Base-by-base conservation (phyloP, 1,284 basidiomycete genomes). In the Moniliophthora roreri region DNA sequence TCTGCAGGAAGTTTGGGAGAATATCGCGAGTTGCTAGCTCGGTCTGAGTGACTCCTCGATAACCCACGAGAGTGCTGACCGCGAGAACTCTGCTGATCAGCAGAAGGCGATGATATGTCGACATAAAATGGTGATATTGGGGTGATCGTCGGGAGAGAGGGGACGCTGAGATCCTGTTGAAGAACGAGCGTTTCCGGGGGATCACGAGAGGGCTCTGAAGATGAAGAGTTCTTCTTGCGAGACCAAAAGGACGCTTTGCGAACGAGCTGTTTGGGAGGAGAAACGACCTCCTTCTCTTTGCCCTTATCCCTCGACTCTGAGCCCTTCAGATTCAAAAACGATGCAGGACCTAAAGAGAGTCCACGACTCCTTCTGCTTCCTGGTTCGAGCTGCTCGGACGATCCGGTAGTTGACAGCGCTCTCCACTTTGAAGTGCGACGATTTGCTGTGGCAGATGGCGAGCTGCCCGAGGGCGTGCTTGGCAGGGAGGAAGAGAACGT, bases 241-340 rank as follows among this genome's bases (percentile, higher is more conserved):
- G 69, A 71, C 78, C 79, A 81, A 55, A 81, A 80, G 0, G 79
- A 89, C 18, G 82, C 62, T 63, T 79, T 81, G 47, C 83, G 78
- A 32, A 73, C 67, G 40, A 87, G 61, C 6, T 67, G 47, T 24
- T 67, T 61, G 53, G 75, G 78, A 5, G 73, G 58, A 32, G 62
- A 48, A 18, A 61, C 20, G 56, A 57, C 16, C 59, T 63, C 67
- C 53, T 69, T 67, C 51, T 72, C 74, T 50, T 77, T 75, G 4
- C 69, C 73, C 58, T 78, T 78, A n/a, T 69, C 70, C 60, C 78
- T 78, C 24, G 59, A 40, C 34, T 77, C 73, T 16, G 61, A 59
- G 41, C 71, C 67, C n/a, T 67, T 63, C 37, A 76, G 63, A 28
- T 68, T 63, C n/a, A 80, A 62, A n/a, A 74, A 64, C 32, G 68